These are phyloP conservation scores for Croton setiger DNA, from an alignment of 441 rosid genomes.

Conservation along the genomic window DNA sequence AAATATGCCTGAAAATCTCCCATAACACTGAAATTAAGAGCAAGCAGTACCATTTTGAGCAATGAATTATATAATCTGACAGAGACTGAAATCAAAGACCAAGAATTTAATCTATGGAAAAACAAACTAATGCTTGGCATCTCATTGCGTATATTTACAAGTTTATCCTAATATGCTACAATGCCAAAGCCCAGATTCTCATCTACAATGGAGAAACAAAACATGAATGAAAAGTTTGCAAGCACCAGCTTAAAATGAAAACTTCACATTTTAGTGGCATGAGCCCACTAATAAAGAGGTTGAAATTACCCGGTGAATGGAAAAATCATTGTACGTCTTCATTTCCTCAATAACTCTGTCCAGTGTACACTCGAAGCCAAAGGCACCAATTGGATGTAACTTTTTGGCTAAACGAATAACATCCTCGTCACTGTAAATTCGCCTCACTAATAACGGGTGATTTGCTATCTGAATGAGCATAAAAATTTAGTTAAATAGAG, in stretches of 20 bases:
- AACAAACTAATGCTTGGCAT: background rate
- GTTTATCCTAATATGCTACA: background rate
- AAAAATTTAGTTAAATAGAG: background rate
- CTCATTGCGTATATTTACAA: background rate
- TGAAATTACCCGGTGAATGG: conserved; percentile 79
- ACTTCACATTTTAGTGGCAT: background rate
- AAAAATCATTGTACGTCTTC: conserved; percentile 76
- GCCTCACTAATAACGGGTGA: conserved; percentile 91
- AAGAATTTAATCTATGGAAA: background rate
- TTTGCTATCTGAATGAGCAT: conserved; percentile 71
- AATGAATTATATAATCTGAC: background rate
- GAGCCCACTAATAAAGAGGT: background rate
- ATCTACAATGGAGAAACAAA: background rate
- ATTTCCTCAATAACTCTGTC: conserved; percentile 83
- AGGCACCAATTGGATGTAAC: conserved; percentile 81
- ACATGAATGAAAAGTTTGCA: background rate
- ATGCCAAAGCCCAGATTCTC: background rate
- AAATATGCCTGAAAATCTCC: background rate
- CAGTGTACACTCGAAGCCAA: conserved; percentile 85
- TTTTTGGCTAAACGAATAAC: conserved; percentile 64
- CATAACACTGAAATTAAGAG: background rate
- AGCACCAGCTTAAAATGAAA: conserved; percentile 2
- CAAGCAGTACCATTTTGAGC: background rate
- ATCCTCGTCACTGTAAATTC: conserved; percentile 79
- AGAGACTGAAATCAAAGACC: background rate